Evolutionary conservation across 495 filamentous ascomycete genomes (phyloP), one percentile per base, ranked within the genome.

Genomic region (Penicillium manginii): DNA sequence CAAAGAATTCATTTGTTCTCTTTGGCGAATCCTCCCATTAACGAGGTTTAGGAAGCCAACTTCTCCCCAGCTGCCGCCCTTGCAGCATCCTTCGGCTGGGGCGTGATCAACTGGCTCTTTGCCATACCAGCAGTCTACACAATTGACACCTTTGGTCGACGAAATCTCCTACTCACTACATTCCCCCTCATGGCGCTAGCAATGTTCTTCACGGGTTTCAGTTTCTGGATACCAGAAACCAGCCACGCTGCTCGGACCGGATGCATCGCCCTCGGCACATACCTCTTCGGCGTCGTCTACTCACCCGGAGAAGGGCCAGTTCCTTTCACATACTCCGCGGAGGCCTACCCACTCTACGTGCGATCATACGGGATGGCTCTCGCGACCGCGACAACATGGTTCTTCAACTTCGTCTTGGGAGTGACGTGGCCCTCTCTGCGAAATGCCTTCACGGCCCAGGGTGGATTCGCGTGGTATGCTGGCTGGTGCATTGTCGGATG

Each of bases 281-380:
- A 91, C 64, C 73, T 94, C 3, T 94, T 88, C 65, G 88, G 82
- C 14, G 78, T 88, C 6, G 83, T 90, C 21, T 93, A 96, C 72
- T 89, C 86, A 0, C 89, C 90, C 2, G 91, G 91, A 17, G 87
- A 90, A 65, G 89, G 91, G 0, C 89, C 91, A 0, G 91, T 94
- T 0, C 90, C 91, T 0, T 93, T 92, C 66, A 91, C 89, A 1
- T 94, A 96, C 67, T 88, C 85, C 4, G 91, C 91, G 3, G 91
- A 94, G 67, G 90, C 86, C 12, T 91, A 88, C 66, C 91, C 91
- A 2, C 71, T 93, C 1, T 88, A 90, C 60, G 81, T 91, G n/a
- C 84, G 90, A 3, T 80, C 84, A 0, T 78, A 88, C 32, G 88
- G 88, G 7, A 91, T 91, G 87, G 78, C 78, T 0, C 72, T 85